phyloP scores from a whole-genome alignment of 2,329 filamentous ascomycete species.

The Sporothrix inflata region DNA sequence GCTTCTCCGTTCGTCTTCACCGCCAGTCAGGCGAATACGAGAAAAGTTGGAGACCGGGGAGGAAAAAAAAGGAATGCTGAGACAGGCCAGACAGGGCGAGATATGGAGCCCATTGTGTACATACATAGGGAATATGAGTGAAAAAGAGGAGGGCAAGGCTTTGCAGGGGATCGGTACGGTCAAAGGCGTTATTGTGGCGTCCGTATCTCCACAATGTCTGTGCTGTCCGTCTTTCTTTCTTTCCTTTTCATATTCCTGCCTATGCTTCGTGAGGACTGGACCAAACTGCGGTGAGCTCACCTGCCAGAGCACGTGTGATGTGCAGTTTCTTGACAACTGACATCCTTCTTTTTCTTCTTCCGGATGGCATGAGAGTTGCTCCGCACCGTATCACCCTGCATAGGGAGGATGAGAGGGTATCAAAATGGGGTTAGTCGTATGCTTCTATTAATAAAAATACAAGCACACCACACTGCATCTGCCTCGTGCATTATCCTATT shows the following conservation, averaged over 20 bases:
- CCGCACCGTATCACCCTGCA: conserved; percentile 7
- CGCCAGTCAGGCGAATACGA: conserved; percentile 4
- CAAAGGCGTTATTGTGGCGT: neutral
- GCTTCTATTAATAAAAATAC: neutral
- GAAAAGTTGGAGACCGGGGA: neutral
- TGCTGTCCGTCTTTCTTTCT: neutral
- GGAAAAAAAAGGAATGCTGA: neutral
- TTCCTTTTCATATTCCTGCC: neutral
- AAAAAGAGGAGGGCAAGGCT: neutral
- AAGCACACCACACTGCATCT: conserved; percentile 1
- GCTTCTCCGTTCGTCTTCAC: neutral
- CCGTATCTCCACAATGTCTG: conserved; percentile 1
- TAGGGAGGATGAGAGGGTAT: neutral
- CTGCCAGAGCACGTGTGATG: neutral
- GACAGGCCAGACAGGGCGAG: neutral
- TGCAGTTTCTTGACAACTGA: conserved; percentile 1
- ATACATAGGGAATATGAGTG: neutral
- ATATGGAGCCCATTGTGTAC: neutral
- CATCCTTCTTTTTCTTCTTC: neutral
- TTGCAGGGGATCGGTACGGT: neutral
- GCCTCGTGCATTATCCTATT: neutral
- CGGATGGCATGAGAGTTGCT: neutral
- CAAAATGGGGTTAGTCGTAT: neutral
- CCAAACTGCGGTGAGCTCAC: neutral
- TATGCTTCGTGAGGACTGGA: neutral